Base-by-base conservation (phyloP, 106 monocot genomes). In the Alisma plantagoaquatica region DNA sequence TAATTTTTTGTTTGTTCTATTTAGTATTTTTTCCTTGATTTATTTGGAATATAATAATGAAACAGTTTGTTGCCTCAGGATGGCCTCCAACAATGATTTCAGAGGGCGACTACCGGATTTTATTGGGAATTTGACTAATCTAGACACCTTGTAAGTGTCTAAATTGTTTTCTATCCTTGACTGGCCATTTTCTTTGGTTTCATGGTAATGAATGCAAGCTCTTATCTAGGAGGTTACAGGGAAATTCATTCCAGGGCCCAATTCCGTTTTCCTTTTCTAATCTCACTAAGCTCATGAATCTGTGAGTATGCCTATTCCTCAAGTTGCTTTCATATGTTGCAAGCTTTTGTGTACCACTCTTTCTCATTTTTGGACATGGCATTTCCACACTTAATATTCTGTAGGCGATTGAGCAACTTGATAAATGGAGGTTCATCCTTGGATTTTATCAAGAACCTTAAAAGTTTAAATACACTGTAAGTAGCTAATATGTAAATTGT, bases 171-270 rank as follows among this genome's bases (percentile, higher is more conserved):
- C 14, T 38, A 6, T 38, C 3, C 2, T 27, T 28, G 19, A 53
- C 19, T 35, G 10, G 25, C 22, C 20, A 17, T 54, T 32, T 6
- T 54, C 26, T n/a, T 21, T 56, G 0, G 27, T 29, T 18, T 30
- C 10, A 49, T 33, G 11, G 25, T 24, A 24, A 21, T n/a, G n/a
- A n/a, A 14, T 30, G n/a, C 45, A 21, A 45, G 46, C 28, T 43
- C 15, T 7, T 27, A 27, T 22, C 5, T 49, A 23, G 65, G 45
- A 66, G 33, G 46, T 25, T 66, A 7, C 46, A 56, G 9, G 65
- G 65, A 4, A 66, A 66, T 33, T 66, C 65, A 4, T 66, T 66
- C 23, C 7, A 46, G n/a, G 65, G 65, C 3, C 65, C 65, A 7
- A 66, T 66, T 31, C 65, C 65, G 6, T 46, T 45, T 46, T 46